Evolutionary conservation across 108 stramenopile genomes (phyloP).

Genomic region (Nitzschia sp.): DNA sequence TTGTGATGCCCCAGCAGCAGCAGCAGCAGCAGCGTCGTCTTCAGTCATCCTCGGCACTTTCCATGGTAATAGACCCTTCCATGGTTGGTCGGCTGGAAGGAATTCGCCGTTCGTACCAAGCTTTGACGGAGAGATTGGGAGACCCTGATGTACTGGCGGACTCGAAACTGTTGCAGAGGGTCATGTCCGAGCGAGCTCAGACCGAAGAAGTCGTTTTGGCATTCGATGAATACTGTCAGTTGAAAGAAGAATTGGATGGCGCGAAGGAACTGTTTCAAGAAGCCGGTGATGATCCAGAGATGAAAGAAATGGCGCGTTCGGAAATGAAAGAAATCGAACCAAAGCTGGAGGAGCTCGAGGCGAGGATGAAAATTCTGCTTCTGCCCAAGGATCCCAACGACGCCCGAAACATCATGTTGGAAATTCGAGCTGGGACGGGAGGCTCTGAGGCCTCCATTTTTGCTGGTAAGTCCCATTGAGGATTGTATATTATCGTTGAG

Average conservation of each 20-base stretch:
- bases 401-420: conserved; percentile 91
- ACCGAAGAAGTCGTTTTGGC: conserved; percentile 76
- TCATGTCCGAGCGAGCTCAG: conserved; percentile 83
- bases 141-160: conserved; percentile 86
- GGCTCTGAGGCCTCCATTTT: conserved; percentile 96
- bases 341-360: conserved; percentile 65
- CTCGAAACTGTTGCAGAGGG: conserved; percentile 62
- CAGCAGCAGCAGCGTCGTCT: not conserved
- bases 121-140: conserved; percentile 78
- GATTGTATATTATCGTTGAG: not conserved
- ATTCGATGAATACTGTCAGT: conserved; percentile 68
- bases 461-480: conserved; percentile 55
- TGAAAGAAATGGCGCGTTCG: conserved; percentile 84
- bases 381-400: conserved; percentile 91
- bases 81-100: conserved; percentile 72
- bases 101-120: conserved; percentile 71
- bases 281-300: conserved; percentile 79
- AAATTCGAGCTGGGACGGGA: conserved; percentile 96
- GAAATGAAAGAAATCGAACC: conserved; percentile 81
- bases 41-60: not conserved
- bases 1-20: not conserved
- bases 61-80: conserved; percentile 53
- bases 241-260: conserved; percentile 64
- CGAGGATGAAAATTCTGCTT: conserved; percentile 63
- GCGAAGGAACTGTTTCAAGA: conserved; percentile 84